These are phyloP conservation scores for Candida dajiaensis DNA, from an alignment of 805 yeast genomes.

Conservation along the genomic window DNA sequence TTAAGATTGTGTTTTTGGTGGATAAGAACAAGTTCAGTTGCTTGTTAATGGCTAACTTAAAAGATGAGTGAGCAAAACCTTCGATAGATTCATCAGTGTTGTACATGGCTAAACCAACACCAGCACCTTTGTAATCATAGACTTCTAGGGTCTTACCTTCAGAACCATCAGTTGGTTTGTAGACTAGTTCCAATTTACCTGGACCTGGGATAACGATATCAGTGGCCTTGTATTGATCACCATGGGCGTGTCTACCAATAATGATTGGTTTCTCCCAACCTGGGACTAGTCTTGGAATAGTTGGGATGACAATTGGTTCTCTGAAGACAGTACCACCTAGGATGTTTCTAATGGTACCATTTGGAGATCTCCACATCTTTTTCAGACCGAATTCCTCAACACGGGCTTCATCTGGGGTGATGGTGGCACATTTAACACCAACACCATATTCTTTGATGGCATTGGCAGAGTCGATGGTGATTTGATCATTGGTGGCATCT, in stretches of 20 bases:
- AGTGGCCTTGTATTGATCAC: conserved; percentile 81
- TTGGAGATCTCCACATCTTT: conserved; percentile 84
- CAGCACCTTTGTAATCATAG: conserved; percentile 57
- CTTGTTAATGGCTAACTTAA: conserved; percentile 63
- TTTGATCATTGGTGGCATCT: conserved; percentile 65
- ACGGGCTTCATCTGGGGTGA: conserved; percentile 78
- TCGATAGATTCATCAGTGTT: conserved; percentile 73
- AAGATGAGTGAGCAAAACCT: conserved; percentile 77
- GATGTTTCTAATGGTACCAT: conserved; percentile 78
- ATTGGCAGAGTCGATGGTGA: conserved; percentile 73
- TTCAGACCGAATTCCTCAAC: conserved; percentile 68
- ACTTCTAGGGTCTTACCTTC: conserved; percentile 44
- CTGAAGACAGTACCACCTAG: conserved; percentile 81
- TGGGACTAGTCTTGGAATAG: conserved; percentile 71
- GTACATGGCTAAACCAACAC: conserved; percentile 80
- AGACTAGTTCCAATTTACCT: conserved; percentile 61
- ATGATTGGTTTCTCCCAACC: conserved; percentile 80
- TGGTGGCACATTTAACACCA: conserved; percentile 81
- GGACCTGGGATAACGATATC: conserved; percentile 62
- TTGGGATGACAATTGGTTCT: conserved; percentile 75
- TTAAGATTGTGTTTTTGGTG: conserved; percentile 76
- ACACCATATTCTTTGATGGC: conserved; percentile 73
- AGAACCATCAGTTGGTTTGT: conserved; percentile 56
- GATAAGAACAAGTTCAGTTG: conserved; percentile 61
- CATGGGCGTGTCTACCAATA: conserved; percentile 82